phyloP scores from a whole-genome alignment of 352 stramenopile species.

The Globisporangium carolinianum region DNA sequence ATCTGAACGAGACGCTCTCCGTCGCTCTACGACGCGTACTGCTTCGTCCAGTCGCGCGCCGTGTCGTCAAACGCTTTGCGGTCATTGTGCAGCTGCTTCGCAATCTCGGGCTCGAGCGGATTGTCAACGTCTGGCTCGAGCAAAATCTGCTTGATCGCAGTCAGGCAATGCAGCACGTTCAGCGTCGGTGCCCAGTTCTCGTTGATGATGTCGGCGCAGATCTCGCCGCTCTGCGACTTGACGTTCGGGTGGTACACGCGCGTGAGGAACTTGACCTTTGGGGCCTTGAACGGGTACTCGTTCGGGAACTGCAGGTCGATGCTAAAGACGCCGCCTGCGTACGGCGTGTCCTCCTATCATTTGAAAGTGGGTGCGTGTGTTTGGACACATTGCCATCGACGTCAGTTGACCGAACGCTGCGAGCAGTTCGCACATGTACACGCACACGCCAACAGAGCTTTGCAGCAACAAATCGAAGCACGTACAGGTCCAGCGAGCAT shows the following conservation, averaged over 20 bases:
- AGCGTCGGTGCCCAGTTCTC: constrained; percentile 95
- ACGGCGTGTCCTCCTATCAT: constrained; percentile 75
- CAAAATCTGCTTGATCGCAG: constrained; percentile 93
- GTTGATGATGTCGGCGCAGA: constrained; percentile 94
- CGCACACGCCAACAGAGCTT: no score
- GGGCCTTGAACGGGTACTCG: constrained; percentile 95
- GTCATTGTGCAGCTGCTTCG: constrained; percentile 90
- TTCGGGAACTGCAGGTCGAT: constrained; percentile 94
- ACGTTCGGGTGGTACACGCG: constrained; percentile 97
- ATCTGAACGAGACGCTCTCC: no score
- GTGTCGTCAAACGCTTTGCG: constrained; percentile 91
- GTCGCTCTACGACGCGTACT: constrained; percentile 71
- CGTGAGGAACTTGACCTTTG: constrained; percentile 92
- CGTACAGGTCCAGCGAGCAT: constrained; percentile 86
- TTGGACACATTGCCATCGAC: no score
- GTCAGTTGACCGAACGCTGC: no score
- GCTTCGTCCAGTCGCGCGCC: constrained; percentile 90
- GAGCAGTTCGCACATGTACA: background rate
- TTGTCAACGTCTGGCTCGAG: constrained; percentile 93
- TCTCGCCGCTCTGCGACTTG: constrained; percentile 93
- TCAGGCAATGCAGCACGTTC: constrained; percentile 90
- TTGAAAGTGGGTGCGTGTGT: no score
- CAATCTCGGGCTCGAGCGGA: constrained; percentile 95
- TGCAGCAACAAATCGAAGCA: constrained; percentile 1
- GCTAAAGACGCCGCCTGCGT: constrained; percentile 88